phyloP scores from a whole-genome alignment of 2,329 filamentous ascomycete species.

The Chrysoporthe austroafricana region DNA sequence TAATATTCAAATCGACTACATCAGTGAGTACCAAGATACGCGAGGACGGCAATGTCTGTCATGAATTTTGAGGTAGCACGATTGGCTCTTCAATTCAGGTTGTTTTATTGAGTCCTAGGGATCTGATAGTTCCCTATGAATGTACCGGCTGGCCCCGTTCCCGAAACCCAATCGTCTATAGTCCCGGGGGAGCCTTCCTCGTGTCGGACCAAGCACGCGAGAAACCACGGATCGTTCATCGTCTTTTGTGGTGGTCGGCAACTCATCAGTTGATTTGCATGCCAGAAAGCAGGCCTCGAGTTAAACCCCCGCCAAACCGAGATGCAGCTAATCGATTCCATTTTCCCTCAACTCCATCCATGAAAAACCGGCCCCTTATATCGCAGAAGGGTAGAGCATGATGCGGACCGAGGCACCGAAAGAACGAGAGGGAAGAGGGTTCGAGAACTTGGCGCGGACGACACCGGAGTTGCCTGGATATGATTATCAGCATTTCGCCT shows the following conservation, averaged over 20 bases:
- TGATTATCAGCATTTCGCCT: conserved; percentile 16
- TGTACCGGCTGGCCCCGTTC: conserved; percentile 24
- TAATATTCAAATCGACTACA: background rate
- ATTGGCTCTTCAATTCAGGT: conserved; percentile 28
- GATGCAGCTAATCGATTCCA: conserved; percentile 33
- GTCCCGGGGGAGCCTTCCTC: conserved; percentile 25
- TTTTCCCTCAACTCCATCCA: conserved; percentile 34
- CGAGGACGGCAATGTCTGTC: background rate
- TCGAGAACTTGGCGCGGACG: conserved; percentile 95
- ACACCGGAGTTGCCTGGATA: conserved; percentile 88
- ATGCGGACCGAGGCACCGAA: conserved; percentile 96
- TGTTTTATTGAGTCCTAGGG: conserved; percentile 29
- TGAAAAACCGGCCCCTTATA: conserved; percentile 68
- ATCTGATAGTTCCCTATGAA: conserved; percentile 26
- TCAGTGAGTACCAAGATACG: background rate
- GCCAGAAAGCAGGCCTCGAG: conserved; percentile 29
- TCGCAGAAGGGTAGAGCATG: conserved; percentile 97
- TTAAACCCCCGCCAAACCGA: conserved; percentile 30
- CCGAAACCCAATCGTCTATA: conserved; percentile 22
- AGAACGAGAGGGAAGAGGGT: conserved; percentile 93
- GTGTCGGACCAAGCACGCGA: conserved; percentile 31
- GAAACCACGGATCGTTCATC: conserved; percentile 28
- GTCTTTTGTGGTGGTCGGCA: conserved; percentile 28
- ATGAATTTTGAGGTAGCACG: conserved; percentile 18
- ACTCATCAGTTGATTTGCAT: conserved; percentile 30